phyloP scores from a whole-genome alignment of 257 asterid genomes.

The Linaria vulgaris region DNA sequence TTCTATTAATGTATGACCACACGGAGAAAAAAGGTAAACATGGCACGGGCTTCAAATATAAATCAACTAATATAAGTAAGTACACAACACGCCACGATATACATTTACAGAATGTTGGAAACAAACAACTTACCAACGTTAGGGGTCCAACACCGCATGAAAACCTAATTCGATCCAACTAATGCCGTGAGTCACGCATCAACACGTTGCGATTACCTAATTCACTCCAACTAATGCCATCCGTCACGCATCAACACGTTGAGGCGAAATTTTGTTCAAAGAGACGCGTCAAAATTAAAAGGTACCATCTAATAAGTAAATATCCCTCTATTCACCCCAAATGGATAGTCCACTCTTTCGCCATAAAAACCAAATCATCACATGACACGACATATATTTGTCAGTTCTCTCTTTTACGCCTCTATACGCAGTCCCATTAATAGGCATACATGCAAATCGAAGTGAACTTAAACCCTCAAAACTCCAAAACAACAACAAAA shows the following conservation, averaged over 20 bases:
- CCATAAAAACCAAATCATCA: conserved; percentile 7
- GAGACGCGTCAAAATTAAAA: neutral
- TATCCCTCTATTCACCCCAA: conserved; percentile 5
- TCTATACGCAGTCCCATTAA: conserved; percentile 13
- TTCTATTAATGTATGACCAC: neutral
- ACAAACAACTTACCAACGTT: neutral
- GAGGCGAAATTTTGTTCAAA: neutral
- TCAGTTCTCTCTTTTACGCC: neutral
- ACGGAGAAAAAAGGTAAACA: neutral
- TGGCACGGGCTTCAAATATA: neutral
- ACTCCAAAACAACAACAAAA: neutral
- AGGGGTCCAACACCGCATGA: neutral
- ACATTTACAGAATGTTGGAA: neutral
- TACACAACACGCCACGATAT: no score
- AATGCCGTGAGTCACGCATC: neutral
- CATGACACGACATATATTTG: neutral
- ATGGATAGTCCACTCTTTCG: conserved; percentile 7
- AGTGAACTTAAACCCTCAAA: neutral
- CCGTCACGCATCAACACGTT: conserved; percentile 6
- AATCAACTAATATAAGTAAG: neutral
- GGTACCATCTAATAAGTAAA: neutral
- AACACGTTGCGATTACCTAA: conserved; percentile 4
- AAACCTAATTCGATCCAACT: neutral
- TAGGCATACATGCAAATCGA: neutral
- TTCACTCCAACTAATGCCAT: conserved; percentile 3